Evolutionary conservation across 192 early-diverging fungal species (phyloP).

Genomic region (Podila horticola): DNA sequence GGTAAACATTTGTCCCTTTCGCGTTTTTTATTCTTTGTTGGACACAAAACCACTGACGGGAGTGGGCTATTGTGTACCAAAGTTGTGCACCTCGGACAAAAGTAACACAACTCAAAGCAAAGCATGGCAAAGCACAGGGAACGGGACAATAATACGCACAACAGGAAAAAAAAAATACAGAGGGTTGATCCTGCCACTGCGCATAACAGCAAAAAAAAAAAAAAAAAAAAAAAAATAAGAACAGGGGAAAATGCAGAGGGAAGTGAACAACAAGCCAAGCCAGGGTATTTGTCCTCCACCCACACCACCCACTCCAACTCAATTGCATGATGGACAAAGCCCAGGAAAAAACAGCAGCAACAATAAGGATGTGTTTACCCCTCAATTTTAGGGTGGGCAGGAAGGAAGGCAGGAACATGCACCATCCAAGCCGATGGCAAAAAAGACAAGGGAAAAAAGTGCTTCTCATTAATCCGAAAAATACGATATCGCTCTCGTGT

Average conservation of each 20-base stretch:
- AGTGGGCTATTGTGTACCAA: not conserved
- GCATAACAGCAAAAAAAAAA: not conserved
- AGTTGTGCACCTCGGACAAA: no score
- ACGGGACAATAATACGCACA: not conserved
- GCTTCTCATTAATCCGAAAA: not conserved
- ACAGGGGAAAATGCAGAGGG: constrained; percentile 5
- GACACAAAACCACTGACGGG: not conserved
- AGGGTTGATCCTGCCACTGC: not conserved
- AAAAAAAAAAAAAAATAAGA: no score
- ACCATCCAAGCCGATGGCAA: not conserved
- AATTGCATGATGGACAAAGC: not conserved
- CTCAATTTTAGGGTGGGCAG: no score
- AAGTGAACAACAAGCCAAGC: not conserved
- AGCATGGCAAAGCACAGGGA: not conserved
- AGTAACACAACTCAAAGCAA: not conserved
- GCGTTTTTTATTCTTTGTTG: not conserved
- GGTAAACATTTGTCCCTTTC: constrained; percentile 13
- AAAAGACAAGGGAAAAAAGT: not conserved
- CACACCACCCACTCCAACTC: not conserved
- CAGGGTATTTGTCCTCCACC: no score
- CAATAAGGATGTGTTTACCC: no score
- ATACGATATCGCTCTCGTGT: not conserved
- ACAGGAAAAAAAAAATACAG: not conserved
- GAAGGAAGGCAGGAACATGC: not conserved
- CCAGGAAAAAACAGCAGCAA: no score